Evolutionary conservation across 2,329 filamentous ascomycete genomes (phyloP).

Genomic region (Nannizziopsis arthrosporioides): DNA sequence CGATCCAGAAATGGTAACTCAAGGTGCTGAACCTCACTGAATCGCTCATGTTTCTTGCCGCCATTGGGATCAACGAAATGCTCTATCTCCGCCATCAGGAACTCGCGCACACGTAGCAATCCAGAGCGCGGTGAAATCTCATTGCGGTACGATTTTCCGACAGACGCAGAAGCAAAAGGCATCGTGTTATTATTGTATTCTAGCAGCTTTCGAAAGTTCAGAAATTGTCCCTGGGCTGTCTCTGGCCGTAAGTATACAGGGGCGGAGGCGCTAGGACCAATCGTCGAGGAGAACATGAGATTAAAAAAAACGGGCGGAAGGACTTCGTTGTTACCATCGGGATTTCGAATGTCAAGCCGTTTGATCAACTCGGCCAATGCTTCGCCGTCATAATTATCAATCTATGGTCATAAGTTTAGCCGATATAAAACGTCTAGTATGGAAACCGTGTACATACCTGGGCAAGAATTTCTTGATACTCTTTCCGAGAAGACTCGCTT

Average conservation of each 20-base stretch:
- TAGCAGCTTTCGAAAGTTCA: constrained; percentile 91
- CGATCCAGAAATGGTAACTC: constrained; percentile 77
- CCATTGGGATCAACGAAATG: constrained; percentile 92
- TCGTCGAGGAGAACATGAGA: constrained; percentile 95
- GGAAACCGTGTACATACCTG: constrained; percentile 35
- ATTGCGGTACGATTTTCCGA: constrained; percentile 96
- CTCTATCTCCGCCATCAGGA: constrained; percentile 98
- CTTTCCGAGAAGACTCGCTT: constrained; percentile 70
- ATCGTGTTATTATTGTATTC: constrained; percentile 92
- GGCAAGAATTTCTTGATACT: constrained; percentile 85
- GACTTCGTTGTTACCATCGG: constrained; percentile 63
- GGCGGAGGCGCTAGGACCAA: constrained; percentile 80
- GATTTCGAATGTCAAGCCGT: constrained; percentile 86
- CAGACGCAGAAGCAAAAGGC: constrained; percentile 93
- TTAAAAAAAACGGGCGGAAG: constrained; percentile 84
- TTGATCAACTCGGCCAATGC: constrained; percentile 78
- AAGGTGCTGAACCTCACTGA: constrained; percentile 70
- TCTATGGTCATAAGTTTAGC: constrained; percentile 26
- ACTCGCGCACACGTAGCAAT: constrained; percentile 87
- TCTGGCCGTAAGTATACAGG: constrained; percentile 82
- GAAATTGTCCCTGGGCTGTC: constrained; percentile 94
- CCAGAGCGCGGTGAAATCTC: constrained; percentile 91
- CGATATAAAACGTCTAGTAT: too few species aligned
- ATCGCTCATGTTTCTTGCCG: constrained; percentile 87
- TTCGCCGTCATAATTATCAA: constrained; percentile 86